phyloP scores from a whole-genome alignment of 441 rosid genomes.

The Arabidopsis lyrata region DNA sequence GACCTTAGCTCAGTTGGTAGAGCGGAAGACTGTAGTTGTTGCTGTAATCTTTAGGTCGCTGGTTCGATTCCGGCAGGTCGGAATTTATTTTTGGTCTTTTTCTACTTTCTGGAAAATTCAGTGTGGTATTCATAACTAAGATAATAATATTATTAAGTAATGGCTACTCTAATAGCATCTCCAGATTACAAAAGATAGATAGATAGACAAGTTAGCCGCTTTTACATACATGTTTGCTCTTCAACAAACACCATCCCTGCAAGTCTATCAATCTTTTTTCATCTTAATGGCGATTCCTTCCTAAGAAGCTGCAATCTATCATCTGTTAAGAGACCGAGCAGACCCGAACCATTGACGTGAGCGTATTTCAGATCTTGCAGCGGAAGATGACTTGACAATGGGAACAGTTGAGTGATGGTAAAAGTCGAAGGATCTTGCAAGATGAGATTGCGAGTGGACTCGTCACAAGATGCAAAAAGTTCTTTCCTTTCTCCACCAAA shows the following conservation, averaged over 20 bases:
- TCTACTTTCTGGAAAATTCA: background rate
- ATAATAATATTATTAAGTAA: background rate
- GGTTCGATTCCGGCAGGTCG: slow-evolving; percentile 47
- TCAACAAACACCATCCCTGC: slow-evolving; percentile 21
- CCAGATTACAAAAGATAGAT: slow-evolving; percentile 1
- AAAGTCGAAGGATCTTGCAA: slow-evolving; percentile 79
- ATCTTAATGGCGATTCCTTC: slow-evolving; percentile 25
- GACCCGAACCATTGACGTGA: slow-evolving; percentile 38
- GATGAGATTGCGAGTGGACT: slow-evolving; percentile 55
- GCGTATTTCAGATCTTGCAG: slow-evolving; percentile 71
- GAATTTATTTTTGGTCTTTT: background rate
- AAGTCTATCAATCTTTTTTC: background rate
- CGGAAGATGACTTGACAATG: slow-evolving; percentile 52
- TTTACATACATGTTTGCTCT: slow-evolving; percentile 19
- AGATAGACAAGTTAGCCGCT: slow-evolving; percentile 22
- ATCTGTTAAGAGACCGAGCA: slow-evolving; percentile 73
- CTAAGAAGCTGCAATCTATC: slow-evolving; percentile 69
- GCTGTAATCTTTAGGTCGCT: slow-evolving; percentile 45
- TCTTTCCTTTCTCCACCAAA: slow-evolving; percentile 48
- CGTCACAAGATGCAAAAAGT: slow-evolving; percentile 70
- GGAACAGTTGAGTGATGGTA: slow-evolving; percentile 51
- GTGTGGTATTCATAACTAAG: background rate
- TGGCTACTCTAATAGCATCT: background rate
- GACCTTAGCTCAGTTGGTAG: slow-evolving; percentile 99
- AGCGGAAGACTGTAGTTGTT: slow-evolving; percentile 95